Evolutionary conservation across 108 stramenopile genomes (phyloP).

Genomic region (Ochromonas danica): DNA sequence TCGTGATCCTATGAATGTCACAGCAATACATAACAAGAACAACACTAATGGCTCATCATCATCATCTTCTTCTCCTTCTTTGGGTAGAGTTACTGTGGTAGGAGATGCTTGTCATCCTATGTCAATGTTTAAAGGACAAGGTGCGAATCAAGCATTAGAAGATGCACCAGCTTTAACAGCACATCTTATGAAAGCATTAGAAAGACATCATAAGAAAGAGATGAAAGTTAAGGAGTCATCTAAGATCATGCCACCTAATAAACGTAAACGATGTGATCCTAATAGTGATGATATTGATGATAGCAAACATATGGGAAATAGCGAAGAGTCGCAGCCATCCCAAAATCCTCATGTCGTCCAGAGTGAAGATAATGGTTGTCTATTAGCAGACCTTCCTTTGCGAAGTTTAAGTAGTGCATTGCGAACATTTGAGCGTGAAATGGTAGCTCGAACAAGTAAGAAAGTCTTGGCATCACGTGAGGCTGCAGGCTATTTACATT

Average conservation of each 20-base stretch:
- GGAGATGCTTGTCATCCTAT: slow-evolving; percentile 85
- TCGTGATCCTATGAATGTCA: slow-evolving; percentile 6
- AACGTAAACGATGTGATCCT: neutral
- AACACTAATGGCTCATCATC: too few relatives aligned
- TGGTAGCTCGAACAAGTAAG: neutral
- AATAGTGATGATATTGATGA: neutral
- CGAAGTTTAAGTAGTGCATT: neutral
- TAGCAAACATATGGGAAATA: neutral
- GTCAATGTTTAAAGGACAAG: slow-evolving; percentile 88
- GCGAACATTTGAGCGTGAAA: slow-evolving; percentile 13
- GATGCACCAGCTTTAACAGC: slow-evolving; percentile 56
- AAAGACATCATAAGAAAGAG: neutral
- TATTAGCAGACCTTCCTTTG: too few relatives aligned
- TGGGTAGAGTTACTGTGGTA: slow-evolving; percentile 38
- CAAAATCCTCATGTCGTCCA: neutral
- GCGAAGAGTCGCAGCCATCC: too few relatives aligned
- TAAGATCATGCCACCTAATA: too few relatives aligned
- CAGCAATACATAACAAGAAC: too few relatives aligned
- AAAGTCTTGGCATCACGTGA: neutral
- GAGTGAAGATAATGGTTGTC: neutral
- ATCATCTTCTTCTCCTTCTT: neutral
- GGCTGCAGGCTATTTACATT: neutral
- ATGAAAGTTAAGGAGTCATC: too few relatives aligned
- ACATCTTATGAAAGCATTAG: neutral
- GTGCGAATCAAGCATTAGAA: slow-evolving; percentile 80